A percentile compares a stretch with the other conserved stretches of the same genome.
These are phyloP conservation scores for Nicotiana knightiana DNA, from an alignment of 257 asterid species.

Conservation along the genomic window DNA sequence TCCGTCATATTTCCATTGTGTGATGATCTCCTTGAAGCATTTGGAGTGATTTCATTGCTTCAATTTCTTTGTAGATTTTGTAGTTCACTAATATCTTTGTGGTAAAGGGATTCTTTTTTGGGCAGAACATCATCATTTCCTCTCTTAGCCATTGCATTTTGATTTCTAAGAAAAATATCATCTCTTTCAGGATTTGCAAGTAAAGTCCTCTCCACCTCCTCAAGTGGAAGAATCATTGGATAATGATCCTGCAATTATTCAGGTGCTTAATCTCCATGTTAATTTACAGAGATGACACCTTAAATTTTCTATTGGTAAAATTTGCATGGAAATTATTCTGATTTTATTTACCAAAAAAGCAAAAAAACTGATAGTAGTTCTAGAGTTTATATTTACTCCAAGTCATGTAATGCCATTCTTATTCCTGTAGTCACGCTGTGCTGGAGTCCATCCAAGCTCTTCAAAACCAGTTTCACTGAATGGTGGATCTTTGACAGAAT, in stretches of 20 bases:
- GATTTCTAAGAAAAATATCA: slow-evolving; percentile 1
- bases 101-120: background rate
- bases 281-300: background rate
- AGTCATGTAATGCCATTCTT: background rate
- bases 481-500: slow-evolving; percentile 38
- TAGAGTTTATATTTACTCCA: background rate
- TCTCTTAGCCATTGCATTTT: background rate
- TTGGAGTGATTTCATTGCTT: background rate
- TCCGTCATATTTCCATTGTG: background rate
- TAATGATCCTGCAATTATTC: slow-evolving; percentile 71
- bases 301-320: background rate
- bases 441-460: slow-evolving; percentile 32
- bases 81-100: background rate
- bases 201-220: slow-evolving; percentile 46
- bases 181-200: slow-evolving; percentile 62
- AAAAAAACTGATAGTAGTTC: background rate
- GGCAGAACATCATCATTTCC: background rate
- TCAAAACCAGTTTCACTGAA: slow-evolving; percentile 28
- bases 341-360: background rate
- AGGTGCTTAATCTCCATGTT: slow-evolving; percentile 35
- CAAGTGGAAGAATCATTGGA: slow-evolving; percentile 45
- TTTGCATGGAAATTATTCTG: background rate
- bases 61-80: background rate
- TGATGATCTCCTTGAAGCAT: background rate
- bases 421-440: slow-evolving; percentile 41